phyloP scores from a whole-genome alignment of 352 stramenopile species.

The Pythium brassicae region DNA sequence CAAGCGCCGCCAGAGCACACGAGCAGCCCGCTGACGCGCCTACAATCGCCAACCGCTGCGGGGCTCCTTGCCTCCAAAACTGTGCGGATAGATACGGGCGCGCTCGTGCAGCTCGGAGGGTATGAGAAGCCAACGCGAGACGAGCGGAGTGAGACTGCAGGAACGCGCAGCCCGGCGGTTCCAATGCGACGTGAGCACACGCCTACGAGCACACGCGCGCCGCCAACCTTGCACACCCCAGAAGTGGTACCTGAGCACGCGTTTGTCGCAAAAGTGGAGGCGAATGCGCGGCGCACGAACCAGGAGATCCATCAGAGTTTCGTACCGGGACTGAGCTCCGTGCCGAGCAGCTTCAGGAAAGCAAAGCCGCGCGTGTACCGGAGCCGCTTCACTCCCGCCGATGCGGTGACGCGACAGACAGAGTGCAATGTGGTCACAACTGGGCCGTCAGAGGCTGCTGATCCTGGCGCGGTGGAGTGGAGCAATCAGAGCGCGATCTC shows the following conservation, averaged over 20 bases:
- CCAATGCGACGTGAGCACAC: not conserved
- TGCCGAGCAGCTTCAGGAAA: constrained; percentile 59
- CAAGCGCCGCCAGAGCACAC: too few relatives aligned
- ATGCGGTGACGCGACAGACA: constrained; percentile 25
- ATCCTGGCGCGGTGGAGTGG: not conserved
- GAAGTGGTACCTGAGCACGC: constrained; percentile 7
- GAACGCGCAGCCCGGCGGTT: not conserved
- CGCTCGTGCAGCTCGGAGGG: not conserved
- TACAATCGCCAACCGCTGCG: too few relatives aligned
- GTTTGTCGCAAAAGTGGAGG: constrained; percentile 5
- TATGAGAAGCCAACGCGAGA: not conserved
- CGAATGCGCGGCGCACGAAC: not conserved
- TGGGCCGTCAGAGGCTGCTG: constrained; percentile 10
- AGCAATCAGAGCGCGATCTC: not conserved
- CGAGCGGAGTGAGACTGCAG: not conserved
- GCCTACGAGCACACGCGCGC: not conserved
- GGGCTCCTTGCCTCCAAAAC: not conserved
- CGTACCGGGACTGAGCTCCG: constrained; percentile 33
- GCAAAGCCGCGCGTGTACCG: constrained; percentile 53
- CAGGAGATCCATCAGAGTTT: constrained; percentile 10
- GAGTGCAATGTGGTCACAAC: constrained; percentile 42
- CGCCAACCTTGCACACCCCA: constrained; percentile 4
- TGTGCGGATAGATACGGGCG: not conserved
- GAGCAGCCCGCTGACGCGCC: too few relatives aligned
- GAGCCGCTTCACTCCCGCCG: constrained; percentile 21